These are phyloP conservation scores for Aspergillus fischeri DNA, from an alignment of 2,329 filamentous ascomycete genomes.

Conservation along the genomic window DNA sequence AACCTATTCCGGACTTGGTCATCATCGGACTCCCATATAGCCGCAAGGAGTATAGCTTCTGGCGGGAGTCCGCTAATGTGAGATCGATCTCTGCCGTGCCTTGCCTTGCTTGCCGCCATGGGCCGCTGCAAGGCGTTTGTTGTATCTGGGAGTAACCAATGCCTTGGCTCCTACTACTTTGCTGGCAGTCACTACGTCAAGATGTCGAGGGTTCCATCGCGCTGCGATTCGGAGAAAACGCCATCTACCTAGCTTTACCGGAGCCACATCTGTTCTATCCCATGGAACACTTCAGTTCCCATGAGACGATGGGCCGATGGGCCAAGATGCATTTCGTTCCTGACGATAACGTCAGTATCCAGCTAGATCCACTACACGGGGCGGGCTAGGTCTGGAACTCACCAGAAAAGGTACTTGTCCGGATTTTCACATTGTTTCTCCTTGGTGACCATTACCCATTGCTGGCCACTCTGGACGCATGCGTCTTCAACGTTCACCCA, in stretches of 20 bases:
- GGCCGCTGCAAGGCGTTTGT: slow-evolving; percentile 3
- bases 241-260: slow-evolving; percentile 7
- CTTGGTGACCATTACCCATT: slow-evolving; percentile 29
- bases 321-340: slow-evolving; percentile 41
- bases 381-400: slow-evolving; percentile 13
- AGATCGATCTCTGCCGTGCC: neutral
- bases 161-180: neutral
- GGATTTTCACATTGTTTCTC: slow-evolving; percentile 31
- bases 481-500: slow-evolving; percentile 37
- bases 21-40: neutral
- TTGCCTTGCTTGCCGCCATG: neutral
- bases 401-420: slow-evolving; percentile 41
- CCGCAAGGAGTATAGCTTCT: neutral
- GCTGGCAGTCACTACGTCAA: slow-evolving; percentile 1
- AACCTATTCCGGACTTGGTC: neutral
- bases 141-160: slow-evolving; percentile 4
- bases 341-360: slow-evolving; percentile 17
- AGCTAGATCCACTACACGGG: slow-evolving; percentile 1
- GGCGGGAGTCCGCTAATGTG: neutral
- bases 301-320: slow-evolving; percentile 36
- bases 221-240: neutral
- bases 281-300: slow-evolving; percentile 35
- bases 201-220: neutral
- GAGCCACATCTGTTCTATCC: slow-evolving; percentile 33
- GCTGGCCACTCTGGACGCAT: slow-evolving; percentile 27